Percentiles rank a stretch among this genome's conserved stretches.
Conservation (phyloP, 495 filamentous ascomycete species). For the Tricharina praecox region DNA sequence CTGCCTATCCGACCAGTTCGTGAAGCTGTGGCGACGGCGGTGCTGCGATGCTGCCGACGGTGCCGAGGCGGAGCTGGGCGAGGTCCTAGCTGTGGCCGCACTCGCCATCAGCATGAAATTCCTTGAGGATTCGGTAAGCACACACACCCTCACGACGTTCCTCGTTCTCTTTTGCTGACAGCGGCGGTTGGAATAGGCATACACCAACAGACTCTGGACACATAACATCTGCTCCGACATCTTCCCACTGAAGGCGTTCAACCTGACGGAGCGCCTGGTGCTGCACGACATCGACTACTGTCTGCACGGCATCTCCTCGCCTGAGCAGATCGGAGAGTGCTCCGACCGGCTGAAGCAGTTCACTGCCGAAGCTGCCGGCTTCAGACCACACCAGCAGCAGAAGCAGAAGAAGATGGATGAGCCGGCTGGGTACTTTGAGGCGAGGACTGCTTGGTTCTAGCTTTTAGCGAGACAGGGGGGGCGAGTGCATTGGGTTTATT, state of each 20-base stretch:
- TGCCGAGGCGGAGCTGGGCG: conserved; percentile 16
- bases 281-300: conserved; percentile 21
- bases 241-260: conserved; percentile 16
- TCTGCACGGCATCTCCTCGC: not conserved
- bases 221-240: conserved; percentile 20
- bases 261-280: conserved; percentile 19
- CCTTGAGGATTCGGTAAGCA: conserved; percentile 23
- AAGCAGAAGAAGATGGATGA: too few species aligned
- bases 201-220: conserved; percentile 18
- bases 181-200: conserved; percentile 11
- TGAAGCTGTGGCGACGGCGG: conserved; percentile 23
- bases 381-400: not conserved
- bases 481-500: too few species aligned
- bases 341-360: not conserved
- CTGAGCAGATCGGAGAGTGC: not conserved
- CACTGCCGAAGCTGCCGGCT: not conserved
- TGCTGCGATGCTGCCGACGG: conserved; percentile 16
- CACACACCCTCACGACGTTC: too few species aligned
- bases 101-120: conserved; percentile 24
- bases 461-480: too few species aligned
- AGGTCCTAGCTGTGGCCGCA: conserved; percentile 22
- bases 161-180: not conserved
- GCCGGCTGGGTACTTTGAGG: too few species aligned
- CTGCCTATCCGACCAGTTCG: conserved; percentile 22
- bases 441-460: too few species aligned